Conservation (phyloP, 257 asterid species). For the Jaltomata sinuosa region DNA sequence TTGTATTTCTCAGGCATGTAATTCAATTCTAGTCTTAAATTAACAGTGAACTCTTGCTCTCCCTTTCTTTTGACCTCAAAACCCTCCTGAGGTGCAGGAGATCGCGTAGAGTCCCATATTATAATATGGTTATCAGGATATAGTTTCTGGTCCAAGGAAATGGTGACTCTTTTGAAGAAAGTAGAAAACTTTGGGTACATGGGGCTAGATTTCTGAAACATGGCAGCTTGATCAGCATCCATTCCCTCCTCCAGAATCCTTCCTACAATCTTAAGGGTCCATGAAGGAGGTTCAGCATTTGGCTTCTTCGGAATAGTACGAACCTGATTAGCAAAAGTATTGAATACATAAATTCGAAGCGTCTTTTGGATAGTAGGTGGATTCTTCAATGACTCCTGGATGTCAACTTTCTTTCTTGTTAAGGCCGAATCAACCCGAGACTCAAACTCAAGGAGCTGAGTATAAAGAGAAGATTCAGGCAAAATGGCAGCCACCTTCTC, state of each 20-base stretch:
- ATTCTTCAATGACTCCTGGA: constrained; percentile 79
- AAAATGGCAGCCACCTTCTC: constrained; percentile 92
- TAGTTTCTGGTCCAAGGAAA: constrained; percentile 78
- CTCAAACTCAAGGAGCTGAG: constrained; percentile 95
- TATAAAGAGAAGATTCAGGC: constrained; percentile 92
- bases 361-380: constrained; percentile 79
- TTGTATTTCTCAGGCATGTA: constrained; percentile 83
- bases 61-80: constrained; percentile 95
- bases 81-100: constrained; percentile 96
- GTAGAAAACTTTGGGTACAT: constrained; percentile 78
- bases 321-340: constrained; percentile 79
- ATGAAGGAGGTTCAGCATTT: constrained; percentile 78
- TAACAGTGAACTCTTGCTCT: constrained; percentile 77
- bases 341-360: constrained; percentile 79
- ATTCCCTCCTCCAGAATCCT: constrained; percentile 88
- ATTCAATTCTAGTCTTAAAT: constrained; percentile 79
- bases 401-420: constrained; percentile 84
- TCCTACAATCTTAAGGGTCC: constrained; percentile 95
- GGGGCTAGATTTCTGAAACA: constrained; percentile 68
- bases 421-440: constrained; percentile 88
- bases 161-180: constrained; percentile 82
- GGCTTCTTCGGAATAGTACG: constrained; percentile 78
- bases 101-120: constrained; percentile 78
- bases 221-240: constrained; percentile 83
- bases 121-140: constrained; percentile 90